These are phyloP conservation scores for Colletotrichum cereale DNA, from an alignment of 2,329 filamentous ascomycete genomes.

Conservation along the genomic window DNA sequence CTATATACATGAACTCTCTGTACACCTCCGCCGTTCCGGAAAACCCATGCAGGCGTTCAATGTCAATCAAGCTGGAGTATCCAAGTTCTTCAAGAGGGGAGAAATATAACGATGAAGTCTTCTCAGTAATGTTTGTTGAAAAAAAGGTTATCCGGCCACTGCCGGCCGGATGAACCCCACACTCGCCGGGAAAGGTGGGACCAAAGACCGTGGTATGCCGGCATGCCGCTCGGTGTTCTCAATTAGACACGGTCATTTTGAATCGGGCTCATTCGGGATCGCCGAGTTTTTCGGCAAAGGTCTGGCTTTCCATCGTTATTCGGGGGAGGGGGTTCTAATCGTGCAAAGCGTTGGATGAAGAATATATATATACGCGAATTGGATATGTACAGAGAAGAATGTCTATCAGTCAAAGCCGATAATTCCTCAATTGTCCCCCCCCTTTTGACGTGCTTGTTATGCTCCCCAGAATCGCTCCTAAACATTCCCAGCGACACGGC, in stretches of 20 bases:
- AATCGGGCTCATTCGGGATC: background rate
- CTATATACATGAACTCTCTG: too few species aligned
- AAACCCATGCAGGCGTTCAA: too few species aligned
- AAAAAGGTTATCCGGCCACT: too few species aligned
- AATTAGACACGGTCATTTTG: background rate
- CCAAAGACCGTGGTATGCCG: background rate
- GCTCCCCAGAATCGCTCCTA: too few species aligned
- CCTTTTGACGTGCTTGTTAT: background rate
- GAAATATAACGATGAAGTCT: background rate
- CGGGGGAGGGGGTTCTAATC: too few species aligned
- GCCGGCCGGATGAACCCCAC: background rate
- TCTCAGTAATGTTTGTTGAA: background rate
- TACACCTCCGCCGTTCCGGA: too few species aligned
- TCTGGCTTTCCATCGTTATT: too few species aligned
- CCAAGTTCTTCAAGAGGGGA: rapidly evolving
- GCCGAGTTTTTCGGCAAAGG: too few species aligned
- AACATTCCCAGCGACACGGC: too few species aligned
- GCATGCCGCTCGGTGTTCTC: background rate
- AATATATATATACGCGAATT: background rate
- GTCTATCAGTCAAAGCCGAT: background rate
- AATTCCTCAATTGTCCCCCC: too few species aligned
- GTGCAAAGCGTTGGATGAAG: background rate
- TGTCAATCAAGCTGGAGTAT: background rate
- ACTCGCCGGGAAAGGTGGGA: background rate
- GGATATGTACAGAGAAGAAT: conserved; percentile 9